phyloP scores from a whole-genome alignment of 495 filamentous ascomycete genomes.

The Neurospora sp. region DNA sequence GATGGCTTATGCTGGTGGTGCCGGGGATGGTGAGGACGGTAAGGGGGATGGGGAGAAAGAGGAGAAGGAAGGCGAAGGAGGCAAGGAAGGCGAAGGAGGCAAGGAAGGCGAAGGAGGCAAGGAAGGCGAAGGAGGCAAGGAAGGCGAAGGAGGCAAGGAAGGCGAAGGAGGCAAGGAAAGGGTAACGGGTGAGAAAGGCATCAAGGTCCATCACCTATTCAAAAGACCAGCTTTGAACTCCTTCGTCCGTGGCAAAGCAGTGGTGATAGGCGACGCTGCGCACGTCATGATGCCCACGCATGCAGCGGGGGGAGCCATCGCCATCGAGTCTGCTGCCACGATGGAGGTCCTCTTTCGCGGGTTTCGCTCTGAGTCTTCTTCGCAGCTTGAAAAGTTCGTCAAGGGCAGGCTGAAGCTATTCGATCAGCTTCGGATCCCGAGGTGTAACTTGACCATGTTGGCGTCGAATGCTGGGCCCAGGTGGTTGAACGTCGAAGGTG shows the following conservation, averaged over 20 bases:
- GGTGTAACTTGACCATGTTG: conserved; percentile 25
- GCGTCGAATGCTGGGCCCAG: conserved; percentile 17
- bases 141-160: no score
- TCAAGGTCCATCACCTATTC: conserved; percentile 19
- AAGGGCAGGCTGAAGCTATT: conserved; percentile 12
- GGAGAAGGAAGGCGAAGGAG: not conserved
- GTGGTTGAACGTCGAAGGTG: conserved; percentile 13
- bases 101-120: not conserved
- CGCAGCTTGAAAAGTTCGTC: not conserved
- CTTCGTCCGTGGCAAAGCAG: conserved; percentile 17
- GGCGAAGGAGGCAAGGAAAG: not conserved
- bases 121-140: no score
- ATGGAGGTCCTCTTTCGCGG: conserved; percentile 18
- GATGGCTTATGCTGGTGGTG: conserved; percentile 2
- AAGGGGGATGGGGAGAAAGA: not conserved
- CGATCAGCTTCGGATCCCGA: conserved; percentile 17
- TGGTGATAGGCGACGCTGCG: conserved; percentile 21
- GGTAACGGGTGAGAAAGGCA: conserved; percentile 17
- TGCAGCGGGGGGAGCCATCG: conserved; percentile 16
- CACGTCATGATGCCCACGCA: conserved; percentile 25
- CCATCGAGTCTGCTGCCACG: conserved; percentile 18
- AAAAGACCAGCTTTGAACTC: conserved; percentile 9
- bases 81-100: not conserved
- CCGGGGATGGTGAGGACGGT: no score
- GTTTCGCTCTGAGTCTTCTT: not conserved